Evolutionary conservation across 345 rosid genomes (phyloP).

Genomic region (Salix arbutifolia): DNA sequence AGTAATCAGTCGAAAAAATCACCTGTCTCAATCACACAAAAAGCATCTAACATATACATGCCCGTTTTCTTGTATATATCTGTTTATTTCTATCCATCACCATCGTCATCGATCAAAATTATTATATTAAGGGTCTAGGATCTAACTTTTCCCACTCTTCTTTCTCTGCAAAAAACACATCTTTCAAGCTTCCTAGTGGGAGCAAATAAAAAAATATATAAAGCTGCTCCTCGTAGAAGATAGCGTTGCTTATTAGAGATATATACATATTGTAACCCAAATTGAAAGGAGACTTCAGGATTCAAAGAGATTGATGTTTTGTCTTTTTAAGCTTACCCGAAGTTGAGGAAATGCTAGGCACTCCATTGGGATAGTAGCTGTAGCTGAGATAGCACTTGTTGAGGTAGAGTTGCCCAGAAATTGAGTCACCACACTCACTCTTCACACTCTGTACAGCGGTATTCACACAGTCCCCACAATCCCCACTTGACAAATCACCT

Average conservation of each 20-base stretch:
- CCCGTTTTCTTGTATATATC: no score
- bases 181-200: no score
- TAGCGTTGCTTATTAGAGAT: no score
- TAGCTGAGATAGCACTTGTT: conserved; percentile 77
- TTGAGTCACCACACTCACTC: conserved; percentile 56
- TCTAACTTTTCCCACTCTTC: no score
- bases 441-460: conserved; percentile 48
- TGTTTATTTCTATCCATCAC: no score
- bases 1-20: background rate
- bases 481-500: conserved; percentile 56
- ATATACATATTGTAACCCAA: background rate
- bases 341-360: conserved; percentile 39
- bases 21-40: conserved; percentile 5
- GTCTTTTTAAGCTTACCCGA: conserved; percentile 13
- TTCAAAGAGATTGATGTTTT: background rate
- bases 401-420: conserved; percentile 64
- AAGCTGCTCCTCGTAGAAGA: background rate
- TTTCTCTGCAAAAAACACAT: no score
- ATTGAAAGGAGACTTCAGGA: background rate
- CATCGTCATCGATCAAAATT: no score
- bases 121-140: no score
- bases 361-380: conserved; percentile 77
- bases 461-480: conserved; percentile 64
- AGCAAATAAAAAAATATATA: background rate
- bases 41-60: no score